Evolutionary conservation across 768 basidiomycete genomes (phyloP), one percentile per base, ranked within the genome.

Genomic region (Tulasnella sp.): DNA sequence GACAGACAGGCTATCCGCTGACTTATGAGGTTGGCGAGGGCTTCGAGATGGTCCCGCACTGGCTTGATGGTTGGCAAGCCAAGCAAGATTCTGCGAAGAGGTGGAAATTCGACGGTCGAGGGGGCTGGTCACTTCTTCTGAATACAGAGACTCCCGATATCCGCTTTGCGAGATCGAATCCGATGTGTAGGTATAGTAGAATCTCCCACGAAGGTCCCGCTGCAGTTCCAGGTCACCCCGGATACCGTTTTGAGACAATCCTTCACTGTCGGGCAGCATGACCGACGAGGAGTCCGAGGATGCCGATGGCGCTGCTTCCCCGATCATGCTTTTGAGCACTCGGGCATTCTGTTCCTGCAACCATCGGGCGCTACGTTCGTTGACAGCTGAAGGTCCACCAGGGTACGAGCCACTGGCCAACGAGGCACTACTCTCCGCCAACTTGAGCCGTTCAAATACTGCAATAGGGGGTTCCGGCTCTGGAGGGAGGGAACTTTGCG

Each of bases 341-440:
- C 86, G 77, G 31, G 79, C 75, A 49, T 80, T 85, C 67, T 94
- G 90, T 63, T 92, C 88, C 34, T 78, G 76, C 41, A 94, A 67
- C 90, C 90, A 93, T 25, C 83, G 78, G 6, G 78, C 79, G 0
- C 86, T 85, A 7, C 86, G 78, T 65, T 84, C 81, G 54, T 74
- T 75, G 25, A 54, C 41, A 21, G 54, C 17, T 8, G 54, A 56
- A 14, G 40, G 40, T 12, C 36, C 40, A 27, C 37, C 27, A 17
- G 19, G 29, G 41, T 15, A 25, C 21, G 50, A 37, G 14, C 43
- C 43, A 14, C 32, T 15, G 0, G 54, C 19, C 9, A 41, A 56
- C 9, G 57, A 70, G 60, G 21, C 77, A 67, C 23, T 73, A 67
- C 2, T 74, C 62, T 81, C 79, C 29, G 75, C 69, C 9, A 77